Conservation (phyloP, 202 grass and related monocot genomes). For the Digitaria exilis region DNA sequence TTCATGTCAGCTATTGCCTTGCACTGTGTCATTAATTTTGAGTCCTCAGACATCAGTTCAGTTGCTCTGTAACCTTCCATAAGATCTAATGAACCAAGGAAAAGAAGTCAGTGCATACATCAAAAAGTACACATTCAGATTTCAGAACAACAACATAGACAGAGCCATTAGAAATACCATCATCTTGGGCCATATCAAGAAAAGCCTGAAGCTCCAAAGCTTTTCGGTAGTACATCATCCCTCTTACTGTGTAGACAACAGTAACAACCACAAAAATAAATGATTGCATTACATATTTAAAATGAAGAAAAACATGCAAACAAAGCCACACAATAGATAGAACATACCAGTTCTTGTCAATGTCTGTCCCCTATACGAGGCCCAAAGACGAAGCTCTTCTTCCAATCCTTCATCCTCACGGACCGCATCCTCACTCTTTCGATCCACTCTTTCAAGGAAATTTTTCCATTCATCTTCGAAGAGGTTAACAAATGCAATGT, state of each 20-base stretch:
- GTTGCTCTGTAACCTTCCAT: conserved; percentile 88
- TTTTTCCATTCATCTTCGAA: conserved; percentile 97
- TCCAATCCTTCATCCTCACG: conserved; percentile 67
- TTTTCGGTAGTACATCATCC: conserved; percentile 99
- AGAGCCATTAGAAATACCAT: conserved; percentile 59
- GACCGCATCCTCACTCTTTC: conserved; percentile 72
- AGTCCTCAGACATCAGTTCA: conserved; percentile 73
- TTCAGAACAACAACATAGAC: conserved; percentile 30
- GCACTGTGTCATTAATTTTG: conserved; percentile 71
- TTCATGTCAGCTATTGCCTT: conserved; percentile 99
- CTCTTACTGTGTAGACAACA: conserved; percentile 70
- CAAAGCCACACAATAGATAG: not conserved
- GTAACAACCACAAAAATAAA: conserved; percentile 23
- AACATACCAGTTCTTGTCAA: conserved; percentile 87
- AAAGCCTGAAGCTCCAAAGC: conserved; percentile 96
- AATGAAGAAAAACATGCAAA: not conserved
- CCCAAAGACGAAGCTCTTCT: conserved; percentile 91
- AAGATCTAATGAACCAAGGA: conserved; percentile 62
- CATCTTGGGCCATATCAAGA: conserved; percentile 92
- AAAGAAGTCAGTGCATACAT: conserved; percentile 21
- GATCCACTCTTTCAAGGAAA: conserved; percentile 70
- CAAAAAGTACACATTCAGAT: conserved; percentile 16
- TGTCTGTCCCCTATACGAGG: conserved; percentile 95
- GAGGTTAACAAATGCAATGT: not conserved
- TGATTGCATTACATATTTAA: conserved; percentile 22